These are phyloP conservation scores for Cetradonia linearis DNA, from an alignment of 495 filamentous ascomycete species.

Conservation along the genomic window DNA sequence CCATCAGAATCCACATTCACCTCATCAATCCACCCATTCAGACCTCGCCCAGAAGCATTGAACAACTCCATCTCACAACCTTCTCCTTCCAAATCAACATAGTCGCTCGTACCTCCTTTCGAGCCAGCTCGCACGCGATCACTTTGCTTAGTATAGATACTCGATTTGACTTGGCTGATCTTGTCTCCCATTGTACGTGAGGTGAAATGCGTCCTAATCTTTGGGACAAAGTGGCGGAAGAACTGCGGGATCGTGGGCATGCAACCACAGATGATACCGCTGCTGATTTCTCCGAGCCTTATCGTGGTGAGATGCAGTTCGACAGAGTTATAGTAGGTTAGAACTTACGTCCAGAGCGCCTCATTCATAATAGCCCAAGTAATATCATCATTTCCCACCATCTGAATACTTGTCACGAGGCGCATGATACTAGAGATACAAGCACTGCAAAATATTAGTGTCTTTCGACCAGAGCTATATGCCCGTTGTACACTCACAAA, in stretches of 20 bases:
- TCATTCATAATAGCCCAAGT: background rate
- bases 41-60: background rate
- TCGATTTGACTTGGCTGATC: background rate
- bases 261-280: constrained; percentile 14
- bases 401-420: background rate
- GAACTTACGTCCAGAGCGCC: constrained; percentile 14
- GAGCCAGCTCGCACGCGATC: background rate
- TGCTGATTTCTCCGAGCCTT: constrained; percentile 6
- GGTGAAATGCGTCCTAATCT: background rate
- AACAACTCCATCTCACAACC: background rate
- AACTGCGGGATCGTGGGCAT: constrained; percentile 13
- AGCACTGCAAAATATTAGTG: constrained; percentile 4
- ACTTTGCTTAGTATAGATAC: background rate
- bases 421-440: constrained; percentile 17
- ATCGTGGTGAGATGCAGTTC: background rate
- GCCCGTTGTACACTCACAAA: constrained; percentile 20
- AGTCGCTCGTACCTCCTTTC: background rate
- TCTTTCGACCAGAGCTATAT: background rate
- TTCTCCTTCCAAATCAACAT: background rate
- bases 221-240: constrained; percentile 12
- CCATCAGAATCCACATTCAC: background rate
- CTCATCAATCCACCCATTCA: background rate
- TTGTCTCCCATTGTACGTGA: background rate
- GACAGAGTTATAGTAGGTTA: background rate
- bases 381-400: background rate